Percentiles rank a stretch among this genome's conserved stretches.
Conservation (phyloP, 129 eudicot species). For the Sambucus nigra region DNA sequence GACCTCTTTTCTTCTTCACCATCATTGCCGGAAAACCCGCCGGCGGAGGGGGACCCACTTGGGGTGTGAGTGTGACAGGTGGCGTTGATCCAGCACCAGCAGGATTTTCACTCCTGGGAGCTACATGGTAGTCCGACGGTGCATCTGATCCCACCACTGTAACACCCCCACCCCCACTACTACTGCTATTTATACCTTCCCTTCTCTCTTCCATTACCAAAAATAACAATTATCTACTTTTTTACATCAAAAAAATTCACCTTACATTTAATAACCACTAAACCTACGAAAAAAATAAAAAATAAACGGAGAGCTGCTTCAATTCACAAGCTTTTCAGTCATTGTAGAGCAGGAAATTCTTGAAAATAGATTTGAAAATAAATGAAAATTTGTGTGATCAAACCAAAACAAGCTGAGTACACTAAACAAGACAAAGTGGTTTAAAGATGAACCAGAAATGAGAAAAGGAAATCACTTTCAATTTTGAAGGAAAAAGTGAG, state of each 20-base stretch:
- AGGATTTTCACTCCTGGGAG: slow-evolving; percentile 50
- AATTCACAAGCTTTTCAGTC: slow-evolving; percentile 3
- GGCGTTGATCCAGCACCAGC: slow-evolving; percentile 46
- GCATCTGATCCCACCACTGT: slow-evolving; percentile 94
- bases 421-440: too few species aligned
- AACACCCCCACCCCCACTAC: too few species aligned
- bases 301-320: too few species aligned
- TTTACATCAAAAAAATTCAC: slow-evolving; percentile 18
- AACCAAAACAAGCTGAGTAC: too few species aligned
- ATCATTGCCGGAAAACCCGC: slow-evolving; percentile 14
- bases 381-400: too few species aligned
- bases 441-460: too few species aligned
- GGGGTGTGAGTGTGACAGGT: slow-evolving; percentile 18
- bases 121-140: slow-evolving; percentile 63
- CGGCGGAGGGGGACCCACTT: slow-evolving; percentile 32
- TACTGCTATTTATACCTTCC: slow-evolving; percentile 37
- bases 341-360: too few species aligned
- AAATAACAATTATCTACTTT: not conserved
- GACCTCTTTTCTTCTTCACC: slow-evolving; percentile 76
- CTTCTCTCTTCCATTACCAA: slow-evolving; percentile 27
- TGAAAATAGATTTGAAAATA: too few species aligned
- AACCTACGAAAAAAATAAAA: not conserved
- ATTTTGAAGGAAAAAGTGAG: slow-evolving; percentile 12
- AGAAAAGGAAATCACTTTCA: slow-evolving; percentile 21
- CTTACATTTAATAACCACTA: too few species aligned